Conservation (phyloP, 1,284 basidiomycete genomes). For the Cryptococcus sp. region DNA sequence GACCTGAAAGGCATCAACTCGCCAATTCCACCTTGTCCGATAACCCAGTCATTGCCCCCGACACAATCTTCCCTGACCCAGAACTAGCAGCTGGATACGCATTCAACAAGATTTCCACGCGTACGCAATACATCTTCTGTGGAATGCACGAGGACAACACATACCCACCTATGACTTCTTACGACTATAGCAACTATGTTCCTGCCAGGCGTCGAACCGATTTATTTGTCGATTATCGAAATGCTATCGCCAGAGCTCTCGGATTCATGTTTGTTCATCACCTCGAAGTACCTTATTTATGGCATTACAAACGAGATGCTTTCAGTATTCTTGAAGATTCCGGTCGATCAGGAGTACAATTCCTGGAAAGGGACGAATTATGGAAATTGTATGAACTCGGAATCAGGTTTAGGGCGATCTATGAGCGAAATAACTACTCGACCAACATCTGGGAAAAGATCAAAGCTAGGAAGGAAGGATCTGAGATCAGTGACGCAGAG, state of each 20-base stretch:
- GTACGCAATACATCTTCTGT: slow-evolving; percentile 58
- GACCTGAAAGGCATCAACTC: slow-evolving; percentile 93
- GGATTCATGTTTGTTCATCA: slow-evolving; percentile 81
- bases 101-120: slow-evolving; percentile 72
- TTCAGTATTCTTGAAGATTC: slow-evolving; percentile 40
- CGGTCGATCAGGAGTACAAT: slow-evolving; percentile 50
- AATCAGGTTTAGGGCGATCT: slow-evolving; percentile 77
- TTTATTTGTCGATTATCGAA: slow-evolving; percentile 66
- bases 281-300: slow-evolving; percentile 91
- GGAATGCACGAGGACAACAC: slow-evolving; percentile 24
- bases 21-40: slow-evolving; percentile 75
- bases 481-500: slow-evolving; percentile 32
- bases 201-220: slow-evolving; percentile 47
- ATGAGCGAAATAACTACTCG: slow-evolving; percentile 66
- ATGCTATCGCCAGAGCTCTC: slow-evolving; percentile 75
- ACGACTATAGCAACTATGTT: slow-evolving; percentile 51
- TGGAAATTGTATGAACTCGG: slow-evolving; percentile 85
- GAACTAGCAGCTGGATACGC: slow-evolving; percentile 89
- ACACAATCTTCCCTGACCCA: slow-evolving; percentile 46
- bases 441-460: slow-evolving; percentile 58
- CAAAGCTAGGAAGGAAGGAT: slow-evolving; percentile 22
- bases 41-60: slow-evolving; percentile 61
- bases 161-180: slow-evolving; percentile 35
- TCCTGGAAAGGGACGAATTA: slow-evolving; percentile 71
- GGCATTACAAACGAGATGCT: slow-evolving; percentile 80